Conservation (phyloP, 345 rosid genomes). For the sweet orange (Citrus sinensis) region DVS_A1.0 CM039162.1:5072501-5073000, state of each 20-base stretch:
- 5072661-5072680: background rate
- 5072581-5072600: constrained; percentile 7
- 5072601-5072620: background rate
- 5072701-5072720: background rate
- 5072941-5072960: constrained; percentile 8
- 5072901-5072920: constrained; percentile 30
- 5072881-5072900: background rate
- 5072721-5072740: background rate
- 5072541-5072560: constrained; percentile 9
- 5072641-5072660: background rate
- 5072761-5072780: background rate
- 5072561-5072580: constrained; percentile 11
- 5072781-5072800: background rate
- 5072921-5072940: constrained; percentile 9
- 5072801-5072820: too few relatives aligned
- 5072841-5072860: constrained; percentile 18
- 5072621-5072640: background rate
- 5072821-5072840: too few relatives aligned
- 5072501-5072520: constrained; percentile 23
- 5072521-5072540: constrained; percentile 20
- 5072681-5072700: background rate
- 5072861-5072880: constrained; percentile 7
- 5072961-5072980: background rate
- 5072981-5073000: constrained; percentile 29
- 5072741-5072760: too few relatives aligned